Evolutionary conservation across 2,329 filamentous ascomycete species (phyloP).

Genomic region (Clarireedia sp.): DNA sequence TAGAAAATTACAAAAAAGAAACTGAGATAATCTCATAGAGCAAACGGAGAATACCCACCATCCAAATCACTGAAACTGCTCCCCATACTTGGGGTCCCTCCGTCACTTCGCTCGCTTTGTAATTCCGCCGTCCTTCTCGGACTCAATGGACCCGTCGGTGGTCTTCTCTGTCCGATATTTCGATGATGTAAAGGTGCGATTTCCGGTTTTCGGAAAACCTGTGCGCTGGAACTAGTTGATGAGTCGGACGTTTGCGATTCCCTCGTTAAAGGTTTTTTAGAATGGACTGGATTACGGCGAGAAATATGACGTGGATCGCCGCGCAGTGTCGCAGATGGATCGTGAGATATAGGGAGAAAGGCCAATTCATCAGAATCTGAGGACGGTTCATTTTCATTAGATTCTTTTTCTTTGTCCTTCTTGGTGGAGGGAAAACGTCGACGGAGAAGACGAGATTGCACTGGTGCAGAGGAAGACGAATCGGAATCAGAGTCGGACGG

Average conservation of each 20-base stretch:
- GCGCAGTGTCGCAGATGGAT: constrained; percentile 25
- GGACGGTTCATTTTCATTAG: constrained; percentile 18
- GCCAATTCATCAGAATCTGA: constrained; percentile 27
- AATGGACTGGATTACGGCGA: constrained; percentile 9
- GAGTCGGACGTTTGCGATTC: constrained; percentile 49
- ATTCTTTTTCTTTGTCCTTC: constrained; percentile 17
- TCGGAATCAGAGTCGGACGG: constrained; percentile 21
- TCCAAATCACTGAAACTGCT: constrained; percentile 84
- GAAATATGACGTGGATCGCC: constrained; percentile 20
- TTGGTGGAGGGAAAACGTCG: constrained; percentile 23
- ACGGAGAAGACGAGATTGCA: constrained; percentile 26
- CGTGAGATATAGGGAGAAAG: constrained; percentile 22
- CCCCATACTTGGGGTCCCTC: constrained; percentile 65
- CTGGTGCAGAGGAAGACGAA: constrained; percentile 18
- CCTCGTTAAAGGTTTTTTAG: constrained; percentile 16
- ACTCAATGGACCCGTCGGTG: constrained; percentile 39
- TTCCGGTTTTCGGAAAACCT: constrained; percentile 12
- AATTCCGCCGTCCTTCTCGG: constrained; percentile 53
- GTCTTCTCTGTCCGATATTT: constrained; percentile 5
- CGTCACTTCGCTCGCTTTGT: constrained; percentile 58
- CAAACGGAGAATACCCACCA: constrained; percentile 37
- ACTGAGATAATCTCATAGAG: background rate
- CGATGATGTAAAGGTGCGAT: background rate
- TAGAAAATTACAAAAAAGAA: background rate
- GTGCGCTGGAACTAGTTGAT: constrained; percentile 42